Evolutionary conservation across 148 eudicot species (phyloP).

Genomic region (Fagopyrum esculentum): DNA sequence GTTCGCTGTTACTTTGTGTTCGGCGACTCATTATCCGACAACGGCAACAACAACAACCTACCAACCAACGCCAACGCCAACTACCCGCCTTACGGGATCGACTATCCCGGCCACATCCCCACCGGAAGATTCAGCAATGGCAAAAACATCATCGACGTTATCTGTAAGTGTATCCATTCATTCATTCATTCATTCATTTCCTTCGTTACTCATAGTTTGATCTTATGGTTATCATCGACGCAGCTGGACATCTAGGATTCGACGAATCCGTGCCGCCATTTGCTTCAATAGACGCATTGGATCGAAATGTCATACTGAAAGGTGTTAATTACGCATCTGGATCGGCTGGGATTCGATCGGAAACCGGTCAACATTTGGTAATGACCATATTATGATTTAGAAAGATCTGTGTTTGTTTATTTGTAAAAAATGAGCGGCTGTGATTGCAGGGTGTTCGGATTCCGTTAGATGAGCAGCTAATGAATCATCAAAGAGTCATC

Average conservation of each 20-base stretch:
- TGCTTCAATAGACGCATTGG: not conserved
- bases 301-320: not conserved
- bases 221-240: not conserved
- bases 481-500: not conserved
- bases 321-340: conserved; percentile 13
- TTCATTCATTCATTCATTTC: not conserved
- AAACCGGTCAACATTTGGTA: conserved; percentile 14
- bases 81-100: conserved; percentile 39
- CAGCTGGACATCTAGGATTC: conserved; percentile 10
- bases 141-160: not conserved
- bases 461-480: conserved; percentile 6
- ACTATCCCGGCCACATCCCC: conserved; percentile 26
- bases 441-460: conserved; percentile 10
- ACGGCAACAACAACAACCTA: conserved; percentile 37
- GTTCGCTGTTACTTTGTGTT: conserved; percentile 41
- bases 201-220: not conserved
- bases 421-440: not conserved
- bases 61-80: conserved; percentile 28
- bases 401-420: too few relatives aligned
- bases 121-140: conserved; percentile 32
- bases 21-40: conserved; percentile 43
- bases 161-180: not conserved
- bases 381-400: not conserved
- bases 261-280: conserved; percentile 9
- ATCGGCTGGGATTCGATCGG: conserved; percentile 15